Evolutionary conservation across 257 asterid genomes (phyloP).

Genomic region (Nicotiana tomentosiformis): DNA sequence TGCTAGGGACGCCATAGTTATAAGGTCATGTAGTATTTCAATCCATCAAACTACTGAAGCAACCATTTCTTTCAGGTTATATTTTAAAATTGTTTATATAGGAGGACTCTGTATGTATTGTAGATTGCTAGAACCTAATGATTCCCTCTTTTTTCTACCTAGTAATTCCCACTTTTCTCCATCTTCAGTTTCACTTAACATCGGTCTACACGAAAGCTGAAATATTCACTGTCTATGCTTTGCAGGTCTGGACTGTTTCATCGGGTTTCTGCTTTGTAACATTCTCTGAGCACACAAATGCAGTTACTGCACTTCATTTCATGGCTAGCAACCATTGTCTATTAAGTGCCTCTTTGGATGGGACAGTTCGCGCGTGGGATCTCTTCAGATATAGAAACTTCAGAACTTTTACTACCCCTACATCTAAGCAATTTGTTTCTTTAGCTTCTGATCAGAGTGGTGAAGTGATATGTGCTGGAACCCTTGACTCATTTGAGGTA

Average conservation of each 20-base stretch:
- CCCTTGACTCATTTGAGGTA: conserved; percentile 98
- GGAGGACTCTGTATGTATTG: neutral
- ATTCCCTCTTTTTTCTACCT: neutral
- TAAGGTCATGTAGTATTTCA: neutral
- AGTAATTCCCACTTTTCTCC: neutral
- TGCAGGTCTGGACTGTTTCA: conserved; percentile 92
- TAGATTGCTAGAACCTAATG: neutral
- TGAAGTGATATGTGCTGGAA: conserved; percentile 98
- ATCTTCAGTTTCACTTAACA: neutral
- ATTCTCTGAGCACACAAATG: conserved; percentile 89
- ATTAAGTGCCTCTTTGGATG: conserved; percentile 95
- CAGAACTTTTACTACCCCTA: conserved; percentile 87
- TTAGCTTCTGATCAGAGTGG: conserved; percentile 92
- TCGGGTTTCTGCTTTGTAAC: conserved; percentile 92
- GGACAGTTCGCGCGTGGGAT: conserved; percentile 99
- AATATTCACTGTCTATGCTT: conserved; percentile 18
- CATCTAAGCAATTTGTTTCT: conserved; percentile 92
- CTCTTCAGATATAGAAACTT: conserved; percentile 91
- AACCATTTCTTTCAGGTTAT: neutral
- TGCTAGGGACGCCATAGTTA: neutral
- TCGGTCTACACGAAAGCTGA: neutral
- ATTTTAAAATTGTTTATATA: neutral
- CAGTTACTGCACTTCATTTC: conserved; percentile 91
- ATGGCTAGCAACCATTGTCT: conserved; percentile 82
- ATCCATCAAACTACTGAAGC: neutral